phyloP scores from a whole-genome alignment of 129 eudicot species.

The Cynara cardunculus region DNA sequence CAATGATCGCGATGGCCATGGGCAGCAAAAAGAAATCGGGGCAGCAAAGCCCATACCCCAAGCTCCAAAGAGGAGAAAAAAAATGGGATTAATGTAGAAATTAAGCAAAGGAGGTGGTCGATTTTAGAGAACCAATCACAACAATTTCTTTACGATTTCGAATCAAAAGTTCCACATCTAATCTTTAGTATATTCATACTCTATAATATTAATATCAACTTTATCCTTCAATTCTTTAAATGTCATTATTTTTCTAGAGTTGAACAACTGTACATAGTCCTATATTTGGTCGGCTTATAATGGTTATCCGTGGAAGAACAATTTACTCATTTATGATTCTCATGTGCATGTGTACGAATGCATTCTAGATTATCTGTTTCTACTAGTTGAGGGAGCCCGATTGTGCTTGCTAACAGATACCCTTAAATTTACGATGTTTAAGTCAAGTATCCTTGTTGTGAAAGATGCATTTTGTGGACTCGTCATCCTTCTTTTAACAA shows the following conservation, averaged over 20 bases:
- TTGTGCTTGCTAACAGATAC: neutral
- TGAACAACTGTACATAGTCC: neutral
- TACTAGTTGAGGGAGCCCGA: neutral
- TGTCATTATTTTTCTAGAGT: neutral
- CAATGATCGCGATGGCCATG: neutral
- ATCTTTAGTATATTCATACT: neutral
- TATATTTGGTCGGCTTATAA: neutral
- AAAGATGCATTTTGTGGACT: neutral
- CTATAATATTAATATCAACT: neutral
- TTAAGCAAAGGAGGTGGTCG: too few species aligned
- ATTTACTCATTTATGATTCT: neutral
- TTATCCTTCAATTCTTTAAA: neutral
- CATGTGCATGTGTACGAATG: conserved; percentile 8
- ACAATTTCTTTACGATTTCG: neutral
- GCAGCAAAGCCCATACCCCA: neutral
- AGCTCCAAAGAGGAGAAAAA: neutral
- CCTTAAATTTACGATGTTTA: neutral
- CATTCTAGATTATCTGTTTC: neutral
- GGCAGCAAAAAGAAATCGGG: neutral
- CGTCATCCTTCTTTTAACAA: neutral
- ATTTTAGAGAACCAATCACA: neutral
- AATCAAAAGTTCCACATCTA: neutral
- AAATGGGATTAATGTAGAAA: neutral
- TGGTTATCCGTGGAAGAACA: conserved; percentile 3
- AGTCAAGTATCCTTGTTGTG: neutral